Conservation (phyloP, 2,329 filamentous ascomycete genomes). For the Zopfia rhizophila region DNA sequence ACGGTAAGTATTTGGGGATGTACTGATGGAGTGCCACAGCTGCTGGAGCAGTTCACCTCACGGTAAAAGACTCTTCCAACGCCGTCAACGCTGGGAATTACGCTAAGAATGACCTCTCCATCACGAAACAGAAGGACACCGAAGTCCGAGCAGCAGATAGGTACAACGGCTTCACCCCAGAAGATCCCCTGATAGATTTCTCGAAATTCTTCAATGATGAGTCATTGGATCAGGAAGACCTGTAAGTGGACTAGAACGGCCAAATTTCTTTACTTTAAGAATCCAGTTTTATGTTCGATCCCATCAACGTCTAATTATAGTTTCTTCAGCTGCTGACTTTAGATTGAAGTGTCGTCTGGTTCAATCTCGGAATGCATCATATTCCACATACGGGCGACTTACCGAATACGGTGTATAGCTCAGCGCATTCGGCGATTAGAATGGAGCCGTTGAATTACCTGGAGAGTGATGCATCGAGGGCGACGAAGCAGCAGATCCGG, state of each 20-base stretch:
- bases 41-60: constrained; percentile 46
- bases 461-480: constrained; percentile 51
- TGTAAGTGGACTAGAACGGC: too few species aligned
- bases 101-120: constrained; percentile 63
- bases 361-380: constrained; percentile 65
- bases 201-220: constrained; percentile 61
- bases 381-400: constrained; percentile 56
- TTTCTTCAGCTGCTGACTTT: too few species aligned
- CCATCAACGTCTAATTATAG: too few species aligned
- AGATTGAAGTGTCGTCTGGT: constrained; percentile 59
- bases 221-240: constrained; percentile 51
- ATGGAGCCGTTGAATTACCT: constrained; percentile 61
- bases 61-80: constrained; percentile 60
- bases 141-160: constrained; percentile 61
- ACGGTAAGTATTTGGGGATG: neutral
- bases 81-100: constrained; percentile 60
- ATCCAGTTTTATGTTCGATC: too few species aligned
- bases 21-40: constrained; percentile 26
- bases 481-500: constrained; percentile 55
- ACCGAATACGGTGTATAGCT: constrained; percentile 64
- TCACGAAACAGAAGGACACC: constrained; percentile 63
- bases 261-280: too few species aligned
- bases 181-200: constrained; percentile 64
- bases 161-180: constrained; percentile 57
- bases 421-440: constrained; percentile 57